These are phyloP conservation scores for Hypsizygus ulmarius DNA, from an alignment of 1,284 basidiomycete species.

Conservation along the genomic window DNA sequence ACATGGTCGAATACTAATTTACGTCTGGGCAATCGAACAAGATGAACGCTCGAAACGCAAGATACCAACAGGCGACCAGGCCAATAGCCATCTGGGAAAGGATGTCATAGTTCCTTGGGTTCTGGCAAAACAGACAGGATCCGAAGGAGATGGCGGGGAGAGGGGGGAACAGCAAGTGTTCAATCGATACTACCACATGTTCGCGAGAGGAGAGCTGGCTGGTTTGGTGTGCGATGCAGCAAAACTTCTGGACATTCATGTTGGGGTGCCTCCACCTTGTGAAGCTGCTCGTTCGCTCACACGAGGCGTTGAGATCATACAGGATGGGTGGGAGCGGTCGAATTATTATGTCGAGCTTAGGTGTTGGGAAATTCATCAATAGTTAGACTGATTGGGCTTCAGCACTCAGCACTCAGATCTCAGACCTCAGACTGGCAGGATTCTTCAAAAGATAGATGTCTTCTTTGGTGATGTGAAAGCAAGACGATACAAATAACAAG, in stretches of 20 bases:
- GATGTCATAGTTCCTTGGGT: slow-evolving; percentile 46
- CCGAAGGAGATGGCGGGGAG: slow-evolving; percentile 9
- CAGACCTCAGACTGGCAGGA: slow-evolving; percentile 21
- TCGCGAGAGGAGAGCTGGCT: slow-evolving; percentile 73
- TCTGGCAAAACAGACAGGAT: slow-evolving; percentile 16
- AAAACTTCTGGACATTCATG: slow-evolving; percentile 48
- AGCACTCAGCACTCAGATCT: no score
- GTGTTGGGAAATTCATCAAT: slow-evolving; percentile 45
- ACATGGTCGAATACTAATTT: slow-evolving; percentile 83
- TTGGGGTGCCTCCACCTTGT: slow-evolving; percentile 36
- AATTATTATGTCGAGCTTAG: slow-evolving; percentile 77
- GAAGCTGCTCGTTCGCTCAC: slow-evolving; percentile 14
- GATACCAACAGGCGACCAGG: slow-evolving; percentile 42
- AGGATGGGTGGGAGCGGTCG: slow-evolving; percentile 83
- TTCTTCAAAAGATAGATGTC: slow-evolving; percentile 23
- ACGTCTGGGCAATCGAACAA: slow-evolving; percentile 99
- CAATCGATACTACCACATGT: slow-evolving; percentile 94
- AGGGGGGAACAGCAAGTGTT: slow-evolving; percentile 46
- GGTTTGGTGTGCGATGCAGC: slow-evolving; percentile 65
- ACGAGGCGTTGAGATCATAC: slow-evolving; percentile 60
- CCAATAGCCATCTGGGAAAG: slow-evolving; percentile 27
- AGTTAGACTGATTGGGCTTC: slow-evolving; percentile 5
- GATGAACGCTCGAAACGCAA: slow-evolving; percentile 75
- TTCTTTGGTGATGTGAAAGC: slow-evolving; percentile 17
- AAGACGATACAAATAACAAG: slow-evolving; percentile 15